Evolutionary conservation across 345 rosid genomes (phyloP).

Genomic region (Bretschneidera sinensis): DNA sequence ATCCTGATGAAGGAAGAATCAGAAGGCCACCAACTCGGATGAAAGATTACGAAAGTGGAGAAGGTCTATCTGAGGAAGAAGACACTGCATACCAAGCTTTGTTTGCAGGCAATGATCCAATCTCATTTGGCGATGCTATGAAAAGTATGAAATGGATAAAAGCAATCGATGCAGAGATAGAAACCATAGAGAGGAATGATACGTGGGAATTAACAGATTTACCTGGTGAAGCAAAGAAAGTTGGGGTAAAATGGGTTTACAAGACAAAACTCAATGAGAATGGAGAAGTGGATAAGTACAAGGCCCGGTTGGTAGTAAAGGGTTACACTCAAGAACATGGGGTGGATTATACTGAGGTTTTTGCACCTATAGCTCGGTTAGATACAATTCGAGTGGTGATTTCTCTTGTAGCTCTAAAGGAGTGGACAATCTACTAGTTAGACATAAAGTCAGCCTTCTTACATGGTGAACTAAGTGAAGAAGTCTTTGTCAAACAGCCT

Average conservation of each 20-base stretch:
- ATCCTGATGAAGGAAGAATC: too few relatives aligned
- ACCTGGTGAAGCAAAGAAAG: background rate
- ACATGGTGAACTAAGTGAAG: background rate
- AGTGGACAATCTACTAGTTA: background rate
- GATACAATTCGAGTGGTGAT: too few relatives aligned
- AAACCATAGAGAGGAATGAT: constrained; percentile 1
- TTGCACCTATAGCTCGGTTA: too few relatives aligned
- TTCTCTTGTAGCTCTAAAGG: too few relatives aligned
- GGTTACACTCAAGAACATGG: too few relatives aligned
- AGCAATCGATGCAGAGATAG: background rate
- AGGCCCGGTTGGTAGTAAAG: too few relatives aligned
- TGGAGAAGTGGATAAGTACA: background rate
- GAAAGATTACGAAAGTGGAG: too few relatives aligned
- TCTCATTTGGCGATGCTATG: background rate
- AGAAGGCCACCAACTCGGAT: too few relatives aligned
- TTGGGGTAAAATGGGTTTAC: constrained; percentile 16
- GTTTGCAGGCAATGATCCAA: background rate
- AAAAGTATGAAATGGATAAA: background rate
- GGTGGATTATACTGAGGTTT: too few relatives aligned
- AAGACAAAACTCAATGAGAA: background rate
- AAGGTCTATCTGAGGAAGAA: too few relatives aligned
- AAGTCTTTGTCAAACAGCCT: background rate
- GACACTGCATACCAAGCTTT: too few relatives aligned
- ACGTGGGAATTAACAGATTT: background rate
- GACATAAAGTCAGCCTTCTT: background rate